Evolutionary conservation across 345 rosid genomes (phyloP).

Genomic region (Barbarea vulgaris): DNA sequence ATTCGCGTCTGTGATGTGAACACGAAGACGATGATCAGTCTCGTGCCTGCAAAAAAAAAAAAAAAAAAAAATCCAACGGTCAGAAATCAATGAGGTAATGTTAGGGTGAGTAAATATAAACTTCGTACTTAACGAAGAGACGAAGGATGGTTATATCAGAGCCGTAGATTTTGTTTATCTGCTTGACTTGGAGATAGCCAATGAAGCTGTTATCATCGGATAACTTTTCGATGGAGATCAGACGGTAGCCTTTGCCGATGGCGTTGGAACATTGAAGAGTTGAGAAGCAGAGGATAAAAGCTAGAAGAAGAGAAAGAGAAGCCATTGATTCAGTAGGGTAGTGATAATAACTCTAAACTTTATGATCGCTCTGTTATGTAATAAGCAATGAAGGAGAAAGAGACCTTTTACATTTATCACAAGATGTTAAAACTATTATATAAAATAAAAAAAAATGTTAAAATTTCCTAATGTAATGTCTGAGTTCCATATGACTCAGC

Average conservation of each 20-base stretch:
- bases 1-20: conserved; percentile 81
- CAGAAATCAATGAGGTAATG: not conserved
- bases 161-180: conserved; percentile 70
- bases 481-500: not conserved
- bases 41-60: conserved; percentile 60
- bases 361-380: not conserved
- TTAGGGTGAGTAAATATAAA: not conserved
- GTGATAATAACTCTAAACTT: not conserved
- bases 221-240: conserved; percentile 27
- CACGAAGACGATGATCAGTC: conserved; percentile 69
- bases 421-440: conserved; percentile 2
- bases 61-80: conserved; percentile 23
- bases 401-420: not conserved
- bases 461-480: not conserved
- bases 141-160: conserved; percentile 75
- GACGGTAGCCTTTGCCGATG: conserved; percentile 12
- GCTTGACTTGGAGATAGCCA: conserved; percentile 81
- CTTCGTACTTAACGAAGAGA: conserved; percentile 71
- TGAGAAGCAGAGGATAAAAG: not conserved
- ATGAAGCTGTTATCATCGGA: conserved; percentile 60
- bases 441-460: too few species aligned
- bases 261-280: not conserved
- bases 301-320: not conserved
- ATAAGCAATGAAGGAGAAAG: not conserved
- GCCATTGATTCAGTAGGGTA: not conserved